Percentiles rank a stretch among this genome's conserved stretches.
phyloP scores from a whole-genome alignment of 1,139 yeast genomes.

The Scheffersomyces parashehatae region DNA sequence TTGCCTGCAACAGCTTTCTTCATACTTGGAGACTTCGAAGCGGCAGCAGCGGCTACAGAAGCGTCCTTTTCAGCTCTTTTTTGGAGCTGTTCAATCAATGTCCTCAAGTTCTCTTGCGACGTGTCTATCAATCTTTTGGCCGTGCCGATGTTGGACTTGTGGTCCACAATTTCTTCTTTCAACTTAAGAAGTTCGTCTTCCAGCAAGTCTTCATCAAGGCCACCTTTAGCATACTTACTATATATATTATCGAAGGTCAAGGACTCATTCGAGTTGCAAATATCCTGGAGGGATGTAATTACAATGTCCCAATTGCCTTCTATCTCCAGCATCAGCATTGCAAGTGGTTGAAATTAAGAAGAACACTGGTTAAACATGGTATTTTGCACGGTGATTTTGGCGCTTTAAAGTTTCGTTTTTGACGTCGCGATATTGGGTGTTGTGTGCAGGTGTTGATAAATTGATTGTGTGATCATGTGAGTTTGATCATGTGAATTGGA shows the following conservation, averaged over 20 bases:
- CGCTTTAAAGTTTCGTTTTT: too few species aligned
- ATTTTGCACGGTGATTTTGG: too few species aligned
- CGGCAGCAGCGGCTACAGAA: constrained; percentile 4
- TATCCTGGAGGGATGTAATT: constrained; percentile 65
- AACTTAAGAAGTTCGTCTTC: constrained; percentile 42
- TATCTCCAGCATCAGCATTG: constrained; percentile 24
- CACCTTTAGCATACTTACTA: constrained; percentile 24
- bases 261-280: constrained; percentile 61
- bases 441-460: too few species aligned
- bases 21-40: constrained; percentile 1
- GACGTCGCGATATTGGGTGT: too few species aligned
- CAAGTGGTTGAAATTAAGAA: too few species aligned
- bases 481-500: too few species aligned
- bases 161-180: constrained; percentile 47
- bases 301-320: constrained; percentile 71
- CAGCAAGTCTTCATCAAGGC: constrained; percentile 19
- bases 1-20: constrained; percentile 5
- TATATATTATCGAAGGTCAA: constrained; percentile 50
- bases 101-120: constrained; percentile 38
- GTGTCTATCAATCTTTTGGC: constrained; percentile 50
- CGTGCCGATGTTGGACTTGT: constrained; percentile 57
- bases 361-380: too few species aligned
- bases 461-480: too few species aligned
- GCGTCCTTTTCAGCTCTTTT: constrained; percentile 9
- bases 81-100: constrained; percentile 30